These are phyloP conservation scores for Pezicula carpinea DNA, from an alignment of 2,329 filamentous ascomycete species.

Conservation along the genomic window DNA sequence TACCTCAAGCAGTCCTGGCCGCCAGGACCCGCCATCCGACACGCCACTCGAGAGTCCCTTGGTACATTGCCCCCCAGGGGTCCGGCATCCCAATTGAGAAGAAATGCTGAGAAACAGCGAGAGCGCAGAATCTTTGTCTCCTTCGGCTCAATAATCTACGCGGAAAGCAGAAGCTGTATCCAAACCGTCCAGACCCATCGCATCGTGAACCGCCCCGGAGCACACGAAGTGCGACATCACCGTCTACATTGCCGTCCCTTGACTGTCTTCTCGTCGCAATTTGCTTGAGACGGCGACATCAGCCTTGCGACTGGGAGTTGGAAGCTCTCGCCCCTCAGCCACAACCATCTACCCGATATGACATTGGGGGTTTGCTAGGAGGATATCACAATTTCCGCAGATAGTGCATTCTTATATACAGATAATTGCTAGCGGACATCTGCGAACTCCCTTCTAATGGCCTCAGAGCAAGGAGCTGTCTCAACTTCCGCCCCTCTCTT, in stretches of 20 bases:
- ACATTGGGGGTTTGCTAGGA: background rate
- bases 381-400: background rate
- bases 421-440: background rate
- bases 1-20: too few species aligned
- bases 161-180: background rate
- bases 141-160: background rate
- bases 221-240: background rate
- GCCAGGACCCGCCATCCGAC: too few species aligned
- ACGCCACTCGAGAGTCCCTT: background rate
- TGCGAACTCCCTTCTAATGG: conserved; percentile 20
- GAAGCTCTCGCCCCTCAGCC: background rate
- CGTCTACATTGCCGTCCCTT: background rate
- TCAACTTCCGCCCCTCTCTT: conserved; percentile 19
- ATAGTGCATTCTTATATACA: background rate
- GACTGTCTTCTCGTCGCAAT: background rate
- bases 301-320: background rate
- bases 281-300: background rate
- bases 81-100: background rate
- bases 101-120: background rate
- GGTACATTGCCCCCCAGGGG: background rate
- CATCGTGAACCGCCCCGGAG: background rate
- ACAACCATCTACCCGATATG: background rate
- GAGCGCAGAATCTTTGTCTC: conserved; percentile 1
- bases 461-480: conserved; percentile 22
- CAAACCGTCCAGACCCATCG: background rate